Evolutionary conservation across 805 yeast genomes (phyloP).

Genomic region (Ogataea thermomethanolica): DNA sequence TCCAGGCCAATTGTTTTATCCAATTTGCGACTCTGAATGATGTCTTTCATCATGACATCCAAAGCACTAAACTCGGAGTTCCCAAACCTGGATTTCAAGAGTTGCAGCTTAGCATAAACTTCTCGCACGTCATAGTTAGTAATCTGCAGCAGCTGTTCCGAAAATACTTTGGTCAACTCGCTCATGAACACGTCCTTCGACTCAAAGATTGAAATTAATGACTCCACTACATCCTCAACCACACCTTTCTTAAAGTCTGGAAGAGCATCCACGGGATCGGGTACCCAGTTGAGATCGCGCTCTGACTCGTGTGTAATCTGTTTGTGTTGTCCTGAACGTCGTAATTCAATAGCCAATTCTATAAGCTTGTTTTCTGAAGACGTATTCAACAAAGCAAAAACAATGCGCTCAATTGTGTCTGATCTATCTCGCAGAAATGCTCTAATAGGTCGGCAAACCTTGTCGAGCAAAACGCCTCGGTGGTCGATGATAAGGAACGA

Average conservation of each 20-base stretch:
- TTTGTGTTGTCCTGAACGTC: slow-evolving; percentile 30
- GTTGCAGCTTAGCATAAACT: slow-evolving; percentile 41
- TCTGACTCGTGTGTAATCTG: slow-evolving; percentile 37
- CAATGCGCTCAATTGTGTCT: slow-evolving; percentile 69
- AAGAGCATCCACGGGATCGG: slow-evolving; percentile 89
- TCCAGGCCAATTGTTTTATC: slow-evolving; percentile 35
- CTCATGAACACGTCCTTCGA: slow-evolving; percentile 61
- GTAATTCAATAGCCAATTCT: slow-evolving; percentile 54
- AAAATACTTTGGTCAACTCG: slow-evolving; percentile 61
- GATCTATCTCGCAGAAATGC: slow-evolving; percentile 65
- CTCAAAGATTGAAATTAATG: slow-evolving; percentile 69
- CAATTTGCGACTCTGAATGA: slow-evolving; percentile 50
- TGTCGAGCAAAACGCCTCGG: slow-evolving; percentile 75
- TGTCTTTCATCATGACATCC: slow-evolving; percentile 82
- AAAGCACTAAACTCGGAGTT: slow-evolving; percentile 61
- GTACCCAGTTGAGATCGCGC: slow-evolving; percentile 61
- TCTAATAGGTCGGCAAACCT: slow-evolving; percentile 73
- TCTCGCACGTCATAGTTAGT: slow-evolving; percentile 39
- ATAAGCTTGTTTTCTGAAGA: slow-evolving; percentile 41
- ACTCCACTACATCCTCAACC: slow-evolving; percentile 65
- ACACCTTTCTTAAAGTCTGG: slow-evolving; percentile 68
- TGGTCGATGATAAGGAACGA: slow-evolving; percentile 80
- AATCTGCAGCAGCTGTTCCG: slow-evolving; percentile 48
- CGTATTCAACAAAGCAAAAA: slow-evolving; percentile 61
- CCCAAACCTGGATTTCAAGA: slow-evolving; percentile 63